Evolutionary conservation across 31 red algal species (phyloP), one percentile per base, ranked within the genome.

Genomic region (Porphyra umbilicalis): DNA sequence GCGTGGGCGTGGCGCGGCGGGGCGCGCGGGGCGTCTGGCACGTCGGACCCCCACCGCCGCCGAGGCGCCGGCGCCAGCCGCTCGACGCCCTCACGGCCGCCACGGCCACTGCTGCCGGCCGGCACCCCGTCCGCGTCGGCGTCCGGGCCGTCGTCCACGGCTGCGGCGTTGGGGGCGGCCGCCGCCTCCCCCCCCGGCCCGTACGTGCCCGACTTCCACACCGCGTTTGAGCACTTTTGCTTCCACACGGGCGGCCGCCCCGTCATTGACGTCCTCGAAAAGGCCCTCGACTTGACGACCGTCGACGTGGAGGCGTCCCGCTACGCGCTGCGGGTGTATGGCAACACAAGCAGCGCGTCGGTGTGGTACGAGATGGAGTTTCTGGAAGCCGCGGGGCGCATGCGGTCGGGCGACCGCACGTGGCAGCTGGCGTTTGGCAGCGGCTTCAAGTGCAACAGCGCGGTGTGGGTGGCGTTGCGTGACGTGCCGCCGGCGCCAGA

Each of bases 381-480:
- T 88, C 75, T 93, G n/a, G 96, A 98, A 68, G 86, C 89, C 79
- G 80, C 84, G 32, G 96, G 96, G 35, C 81, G 92, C 0, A 85
- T 98, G 84, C 83, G 88, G 5, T 32, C 67, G 25, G 96, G 96
- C n/a, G 79, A 98, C 76, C 90, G 87, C 9, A 87, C 92, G 32
- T 98, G 96, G 96, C 96, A 98, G 81, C 95, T 98, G 76, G 96
- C 96, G 32, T 98, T 98, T 76, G 96, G 96, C 34, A 92, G 88
- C 29, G 96, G 96, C n/a, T 98, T 98, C 88, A 98, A 98, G 85
- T 98, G 96, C 83, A 98, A 98, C 85, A 95, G 93, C 16, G 96
- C 90, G 33, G 96, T 98, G 80, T 98, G 96, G 96, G 89, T 95
- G 82, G 79, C 86, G 38, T 74, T 95, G 79, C 81, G 86, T 9